phyloP scores from a whole-genome alignment of 1,139 yeast species.

The Protomyces gravidus region DNA sequence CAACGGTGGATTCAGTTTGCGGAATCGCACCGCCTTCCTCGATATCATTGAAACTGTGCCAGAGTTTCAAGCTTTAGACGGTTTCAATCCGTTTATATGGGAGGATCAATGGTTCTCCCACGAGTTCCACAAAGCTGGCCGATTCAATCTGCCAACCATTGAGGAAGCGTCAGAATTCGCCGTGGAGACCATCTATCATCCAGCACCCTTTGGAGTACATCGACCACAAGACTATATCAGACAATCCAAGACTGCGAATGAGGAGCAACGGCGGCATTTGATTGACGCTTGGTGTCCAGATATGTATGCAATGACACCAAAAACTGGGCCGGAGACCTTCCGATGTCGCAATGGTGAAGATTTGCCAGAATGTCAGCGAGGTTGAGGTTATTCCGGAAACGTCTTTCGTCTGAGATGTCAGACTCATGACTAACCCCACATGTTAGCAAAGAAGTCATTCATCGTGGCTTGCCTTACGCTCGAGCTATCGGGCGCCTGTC shows the following conservation, averaged over 20 bases:
- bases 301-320: conserved; percentile 12
- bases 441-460: no score
- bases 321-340: conserved; percentile 14
- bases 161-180: conserved; percentile 16
- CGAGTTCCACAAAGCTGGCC: conserved; percentile 2
- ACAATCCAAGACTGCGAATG: not conserved
- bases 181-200: conserved; percentile 17
- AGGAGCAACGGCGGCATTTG: not conserved
- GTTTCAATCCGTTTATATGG: not conserved
- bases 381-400: no score
- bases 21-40: conserved; percentile 8
- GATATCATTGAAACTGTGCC: conserved; percentile 4
- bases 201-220: conserved; percentile 20
- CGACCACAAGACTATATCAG: conserved; percentile 4
- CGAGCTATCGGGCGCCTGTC: no score
- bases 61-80: not conserved
- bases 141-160: conserved; percentile 1
- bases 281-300: conserved; percentile 23
- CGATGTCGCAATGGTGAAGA: not conserved
- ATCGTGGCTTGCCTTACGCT: no score
- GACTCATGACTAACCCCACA: no score
- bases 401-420: no score
- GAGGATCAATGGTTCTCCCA: conserved; percentile 20
- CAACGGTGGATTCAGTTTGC: conserved; percentile 19
- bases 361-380: conserved; percentile 1